Percentiles rank a stretch among this genome's conserved stretches.
Conservation (phyloP, 1,284 basidiomycete genomes). For the Leccinum subrobustum region DNA sequence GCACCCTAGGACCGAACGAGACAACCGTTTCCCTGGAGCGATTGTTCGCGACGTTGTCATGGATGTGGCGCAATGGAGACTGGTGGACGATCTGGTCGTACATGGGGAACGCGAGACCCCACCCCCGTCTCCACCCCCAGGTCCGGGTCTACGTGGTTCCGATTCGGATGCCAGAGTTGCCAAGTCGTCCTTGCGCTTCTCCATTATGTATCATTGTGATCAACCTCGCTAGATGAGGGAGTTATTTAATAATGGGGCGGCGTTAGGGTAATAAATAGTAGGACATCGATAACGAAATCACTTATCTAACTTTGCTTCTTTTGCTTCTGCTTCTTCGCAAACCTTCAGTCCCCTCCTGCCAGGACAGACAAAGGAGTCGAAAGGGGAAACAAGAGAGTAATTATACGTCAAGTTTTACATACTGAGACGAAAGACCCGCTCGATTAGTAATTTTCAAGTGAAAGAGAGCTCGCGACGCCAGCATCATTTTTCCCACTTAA, state of each 20-base stretch:
- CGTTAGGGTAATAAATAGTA: constrained; percentile 16
- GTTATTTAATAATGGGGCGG: constrained; percentile 16
- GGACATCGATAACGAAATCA: constrained; percentile 24
- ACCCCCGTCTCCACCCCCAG: background rate
- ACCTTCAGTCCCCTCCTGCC: background rate
- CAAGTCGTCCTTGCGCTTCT: constrained; percentile 14
- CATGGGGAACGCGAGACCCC: background rate
- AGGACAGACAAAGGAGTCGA: background rate
- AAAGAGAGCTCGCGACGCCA: background rate
- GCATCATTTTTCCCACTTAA: constrained; percentile 3
- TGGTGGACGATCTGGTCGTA: background rate
- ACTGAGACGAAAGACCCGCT: background rate
- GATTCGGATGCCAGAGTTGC: background rate
- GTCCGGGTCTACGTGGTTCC: background rate
- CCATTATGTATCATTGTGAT: constrained; percentile 19
- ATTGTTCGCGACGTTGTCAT: background rate
- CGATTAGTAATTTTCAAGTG: constrained; percentile 10
- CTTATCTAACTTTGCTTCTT: constrained; percentile 12
- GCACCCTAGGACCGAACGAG: background rate
- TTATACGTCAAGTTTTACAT: constrained; percentile 16
- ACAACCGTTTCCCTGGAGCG: background rate
- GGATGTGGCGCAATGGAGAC: background rate
- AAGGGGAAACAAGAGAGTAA: background rate
- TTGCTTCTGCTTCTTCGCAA: background rate
- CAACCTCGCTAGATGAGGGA: constrained; percentile 27